Base-by-base conservation (phyloP, 495 filamentous ascomycete genomes). In the Podospora australis region DNA sequence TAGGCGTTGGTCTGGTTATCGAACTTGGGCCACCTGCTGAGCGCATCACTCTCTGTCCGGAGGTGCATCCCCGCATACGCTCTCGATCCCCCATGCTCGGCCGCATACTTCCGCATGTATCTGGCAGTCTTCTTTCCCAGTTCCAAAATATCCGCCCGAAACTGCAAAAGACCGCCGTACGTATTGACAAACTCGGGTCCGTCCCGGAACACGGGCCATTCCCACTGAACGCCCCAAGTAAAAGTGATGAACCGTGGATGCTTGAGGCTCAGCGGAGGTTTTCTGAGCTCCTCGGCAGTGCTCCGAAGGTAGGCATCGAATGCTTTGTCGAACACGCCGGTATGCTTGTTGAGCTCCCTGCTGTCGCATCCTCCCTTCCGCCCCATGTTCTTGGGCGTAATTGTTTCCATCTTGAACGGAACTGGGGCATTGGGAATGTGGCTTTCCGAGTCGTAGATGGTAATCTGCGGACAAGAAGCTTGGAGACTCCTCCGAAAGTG, bases 221-320 rank as follows among this genome's bases (percentile, higher is more conserved):
- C 70, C 53, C 59, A 72, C 17, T 70, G 62, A 25, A 67, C 70
- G 5, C 70, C 71, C 71, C 73, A 75, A 39, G 54, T 63, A 24
- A 75, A 59, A 2, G 67, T 62, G 10, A 69, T 51, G 11, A 64
- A 47, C 9, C 65, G 61, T 7, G 68, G 68, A 36, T 61, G 59
- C 9, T 55, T 47, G 19, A 39, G 28, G 38, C 59, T 63, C 2
- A 66, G 59, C 8, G 56, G 48, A 3, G 47, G 48, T 3, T 55
- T 50, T 34, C 52, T 53, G 50, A 66, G 46, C 42, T 66, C 41
- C 30, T 48, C 50, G 36, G 58, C 45, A 3, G 52, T 44, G 49
- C 51, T 24, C 14, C 52, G 14, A 10, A 71, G 11, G 50, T 57
- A 62, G 6, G 38, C 49, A 7, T 55, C 48, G 36, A 72, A 71